Conservation (phyloP, 768 basidiomycete genomes). For the Candolleomyces efflorescens region DNA sequence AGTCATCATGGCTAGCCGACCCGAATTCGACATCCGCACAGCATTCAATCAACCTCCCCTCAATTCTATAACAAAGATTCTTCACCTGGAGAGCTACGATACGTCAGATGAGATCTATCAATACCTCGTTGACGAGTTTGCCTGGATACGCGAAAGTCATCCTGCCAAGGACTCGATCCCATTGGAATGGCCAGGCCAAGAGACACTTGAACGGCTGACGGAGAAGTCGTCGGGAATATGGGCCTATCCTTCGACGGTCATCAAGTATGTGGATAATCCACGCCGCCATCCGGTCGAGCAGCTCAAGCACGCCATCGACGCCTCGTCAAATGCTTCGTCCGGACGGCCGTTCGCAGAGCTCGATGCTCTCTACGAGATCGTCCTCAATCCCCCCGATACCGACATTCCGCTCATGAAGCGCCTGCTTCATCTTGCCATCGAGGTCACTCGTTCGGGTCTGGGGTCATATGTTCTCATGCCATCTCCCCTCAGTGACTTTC, state of each 20-base stretch:
- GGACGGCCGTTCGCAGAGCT: conserved; percentile 1
- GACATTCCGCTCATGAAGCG: not conserved
- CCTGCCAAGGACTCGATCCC: not conserved
- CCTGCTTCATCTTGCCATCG: not conserved
- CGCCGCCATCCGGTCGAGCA: not conserved
- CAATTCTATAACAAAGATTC: not conserved
- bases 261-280: conserved; percentile 5
- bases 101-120: not conserved
- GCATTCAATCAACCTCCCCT: not conserved
- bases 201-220: not conserved
- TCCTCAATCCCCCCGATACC: not conserved
- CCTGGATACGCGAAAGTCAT: not conserved
- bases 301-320: not conserved
- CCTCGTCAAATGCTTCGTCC: not conserved
- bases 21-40: not conserved
- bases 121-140: not conserved
- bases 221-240: conserved; percentile 2
- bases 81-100: conserved; percentile 1
- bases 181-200: conserved; percentile 1
- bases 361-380: not conserved
- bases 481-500: not conserved
- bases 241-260: conserved; percentile 2
- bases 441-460: no score
- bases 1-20: conserved; percentile 7
- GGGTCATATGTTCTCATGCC: not conserved